These are phyloP conservation scores for Citrus hindsii DNA, from an alignment of 345 rosid genomes.

Conservation along the genomic window DNA sequence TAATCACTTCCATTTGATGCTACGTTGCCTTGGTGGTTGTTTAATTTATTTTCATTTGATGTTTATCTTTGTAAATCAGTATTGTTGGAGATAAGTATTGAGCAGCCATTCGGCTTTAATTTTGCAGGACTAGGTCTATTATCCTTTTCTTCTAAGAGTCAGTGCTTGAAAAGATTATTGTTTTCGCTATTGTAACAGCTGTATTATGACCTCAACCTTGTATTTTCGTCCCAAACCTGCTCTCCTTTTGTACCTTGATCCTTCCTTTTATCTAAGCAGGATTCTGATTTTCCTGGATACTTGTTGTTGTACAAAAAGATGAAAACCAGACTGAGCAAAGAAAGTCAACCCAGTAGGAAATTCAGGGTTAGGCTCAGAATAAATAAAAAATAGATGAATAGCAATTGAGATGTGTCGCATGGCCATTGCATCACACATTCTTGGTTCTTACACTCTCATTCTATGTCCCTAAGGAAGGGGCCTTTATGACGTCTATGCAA, in stretches of 20 bases:
- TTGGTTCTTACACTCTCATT: not conserved
- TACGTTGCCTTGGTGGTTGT: not conserved
- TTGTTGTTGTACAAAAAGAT: not conserved
- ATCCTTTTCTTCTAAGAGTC: not conserved
- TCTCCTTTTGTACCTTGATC: not conserved
- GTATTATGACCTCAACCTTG: not conserved
- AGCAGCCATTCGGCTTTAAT: not conserved
- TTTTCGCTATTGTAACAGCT: not conserved
- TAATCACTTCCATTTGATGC: not conserved
- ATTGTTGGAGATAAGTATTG: not conserved
- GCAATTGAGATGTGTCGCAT: not conserved
- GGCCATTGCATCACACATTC: not conserved
- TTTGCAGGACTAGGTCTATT: not conserved
- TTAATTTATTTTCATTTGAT: not conserved
- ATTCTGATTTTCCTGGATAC: not conserved
- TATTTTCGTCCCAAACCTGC: not conserved
- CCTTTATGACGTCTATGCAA: too few species aligned
- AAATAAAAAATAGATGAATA: not conserved
- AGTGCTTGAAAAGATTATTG: not conserved
- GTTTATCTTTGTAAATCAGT: not conserved
- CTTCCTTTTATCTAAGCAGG: not conserved
- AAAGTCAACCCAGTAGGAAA: not conserved
- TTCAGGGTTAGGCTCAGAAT: not conserved
- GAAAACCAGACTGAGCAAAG: not conserved
- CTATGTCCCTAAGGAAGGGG: not conserved